These are phyloP conservation scores for Haplosporangium sp. DNA, from an alignment of 371 early-diverging fungal genomes.

Conservation along the genomic window DNA sequence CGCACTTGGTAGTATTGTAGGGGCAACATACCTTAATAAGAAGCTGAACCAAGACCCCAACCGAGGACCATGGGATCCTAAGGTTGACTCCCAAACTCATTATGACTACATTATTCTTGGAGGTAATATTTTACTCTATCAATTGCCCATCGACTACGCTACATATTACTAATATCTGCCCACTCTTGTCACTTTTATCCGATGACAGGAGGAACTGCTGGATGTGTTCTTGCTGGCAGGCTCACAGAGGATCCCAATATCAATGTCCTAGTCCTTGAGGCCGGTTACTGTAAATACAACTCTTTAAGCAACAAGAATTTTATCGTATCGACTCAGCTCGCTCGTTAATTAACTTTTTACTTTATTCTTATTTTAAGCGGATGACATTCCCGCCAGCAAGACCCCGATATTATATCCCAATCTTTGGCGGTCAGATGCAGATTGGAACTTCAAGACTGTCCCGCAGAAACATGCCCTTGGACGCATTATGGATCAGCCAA, in stretches of 20 bases:
- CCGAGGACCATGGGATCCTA: conserved; percentile 42
- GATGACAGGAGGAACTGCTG: conserved; percentile 46
- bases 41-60: conserved; percentile 25
- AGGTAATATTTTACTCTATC: conserved; percentile 7
- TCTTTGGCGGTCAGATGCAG: conserved; percentile 16
- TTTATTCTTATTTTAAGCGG: conserved; percentile 18
- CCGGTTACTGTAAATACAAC: conserved; percentile 42
- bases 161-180: not conserved
- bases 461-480: conserved; percentile 40
- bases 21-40: conserved; percentile 19
- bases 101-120: conserved; percentile 49
- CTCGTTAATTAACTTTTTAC: not conserved
- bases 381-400: conserved; percentile 34
- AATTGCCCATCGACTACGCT: not conserved
- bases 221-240: conserved; percentile 46
- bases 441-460: conserved; percentile 38
- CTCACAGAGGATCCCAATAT: conserved; percentile 43
- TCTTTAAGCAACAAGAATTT: not conserved
- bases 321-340: no score
- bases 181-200: not conserved
- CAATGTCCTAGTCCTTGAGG: conserved; percentile 45
- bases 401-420: conserved; percentile 3
- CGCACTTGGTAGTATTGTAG: conserved; percentile 20
- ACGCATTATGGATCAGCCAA: conserved; percentile 39
- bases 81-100: conserved; percentile 16